Evolutionary conservation across 2,329 filamentous ascomycete genomes (phyloP).

Genomic region (Diaporthe amygdali): DNA sequence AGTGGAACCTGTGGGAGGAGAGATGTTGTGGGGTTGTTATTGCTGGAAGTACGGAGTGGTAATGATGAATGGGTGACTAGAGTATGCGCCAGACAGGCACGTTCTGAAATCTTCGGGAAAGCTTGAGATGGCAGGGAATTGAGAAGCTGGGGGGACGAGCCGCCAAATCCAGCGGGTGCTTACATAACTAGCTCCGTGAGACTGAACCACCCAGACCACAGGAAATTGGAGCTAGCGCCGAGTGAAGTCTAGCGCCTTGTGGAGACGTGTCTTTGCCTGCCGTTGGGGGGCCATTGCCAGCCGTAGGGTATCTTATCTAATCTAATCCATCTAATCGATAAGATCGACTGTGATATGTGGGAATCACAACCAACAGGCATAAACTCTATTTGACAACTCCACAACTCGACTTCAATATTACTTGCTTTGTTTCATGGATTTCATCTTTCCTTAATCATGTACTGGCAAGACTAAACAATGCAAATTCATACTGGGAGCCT

Average conservation of each 20-base stretch:
- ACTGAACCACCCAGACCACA: too few relatives aligned
- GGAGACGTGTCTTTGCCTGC: not conserved
- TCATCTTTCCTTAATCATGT: not conserved
- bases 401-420: not conserved
- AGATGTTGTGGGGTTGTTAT: not conserved
- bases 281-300: not conserved
- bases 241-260: not conserved
- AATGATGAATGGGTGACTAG: not conserved
- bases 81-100: constrained; percentile 25
- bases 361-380: not conserved
- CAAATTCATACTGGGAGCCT: too few relatives aligned
- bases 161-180: constrained; percentile 38
- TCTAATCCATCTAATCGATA: constrained; percentile 25
- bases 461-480: not conserved
- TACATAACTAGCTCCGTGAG: constrained; percentile 14
- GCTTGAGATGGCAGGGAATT: constrained; percentile 20
- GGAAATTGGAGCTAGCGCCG: too few relatives aligned
- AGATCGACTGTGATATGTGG: not conserved
- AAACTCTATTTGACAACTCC: not conserved
- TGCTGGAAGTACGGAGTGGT: not conserved
- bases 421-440: not conserved
- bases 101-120: constrained; percentile 36
- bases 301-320: not conserved
- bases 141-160: constrained; percentile 36
- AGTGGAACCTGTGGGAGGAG: not conserved